Base-by-base conservation (phyloP, 1,284 basidiomycete species). In the Tylopilus sp. region DNA sequence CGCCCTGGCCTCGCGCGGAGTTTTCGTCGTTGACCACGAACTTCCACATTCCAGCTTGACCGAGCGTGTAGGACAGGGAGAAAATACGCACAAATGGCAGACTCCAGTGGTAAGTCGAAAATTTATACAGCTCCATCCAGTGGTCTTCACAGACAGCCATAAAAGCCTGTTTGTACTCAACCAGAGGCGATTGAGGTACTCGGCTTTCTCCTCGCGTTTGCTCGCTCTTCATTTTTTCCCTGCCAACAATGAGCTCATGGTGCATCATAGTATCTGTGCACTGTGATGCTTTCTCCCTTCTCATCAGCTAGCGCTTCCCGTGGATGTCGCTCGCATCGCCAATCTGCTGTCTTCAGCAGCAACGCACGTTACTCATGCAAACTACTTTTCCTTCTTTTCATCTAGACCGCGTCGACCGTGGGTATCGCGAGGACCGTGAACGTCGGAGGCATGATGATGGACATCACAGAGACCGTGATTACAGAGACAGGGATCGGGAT, bases 221-320 rank as follows among this genome's bases (percentile, higher is more conserved):
- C 57, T 55, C 49, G 58, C 52, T 57, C 51, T 54, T 37, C 28
- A 33, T 31, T 59, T 61, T 63, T 56, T 8, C 41, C 46, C 46
- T 49, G 53, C 49, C 55, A 53, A 69, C 61, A 59, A 65, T 60
- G 64, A 66, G 74, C 81, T 83, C 78, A 84, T 81, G 80, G 79
- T 81, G 82, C 79, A 75, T 71, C 68, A 59, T 67, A 68, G 61
- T 57, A 67, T 70, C 63, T 64, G 64, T 74, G 79, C 79, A 79
- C 77, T 75, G 72, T 79, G 74, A 63, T 68, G 66, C 67, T 74
- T 69, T 74, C 64, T 63, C 64, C 68, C 59, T 68, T 74, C 68
- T 75, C 79, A 75, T 79, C 81, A 81, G 80, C 79, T 74, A 76
- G 75, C 77, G 64, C 66, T 66, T 71, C 48, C 52, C 52, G 48